Evolutionary conservation across 768 basidiomycete species (phyloP), one percentile per base, ranked within the genome.

Genomic region (Psilocybe subaeruginosa): DNA sequence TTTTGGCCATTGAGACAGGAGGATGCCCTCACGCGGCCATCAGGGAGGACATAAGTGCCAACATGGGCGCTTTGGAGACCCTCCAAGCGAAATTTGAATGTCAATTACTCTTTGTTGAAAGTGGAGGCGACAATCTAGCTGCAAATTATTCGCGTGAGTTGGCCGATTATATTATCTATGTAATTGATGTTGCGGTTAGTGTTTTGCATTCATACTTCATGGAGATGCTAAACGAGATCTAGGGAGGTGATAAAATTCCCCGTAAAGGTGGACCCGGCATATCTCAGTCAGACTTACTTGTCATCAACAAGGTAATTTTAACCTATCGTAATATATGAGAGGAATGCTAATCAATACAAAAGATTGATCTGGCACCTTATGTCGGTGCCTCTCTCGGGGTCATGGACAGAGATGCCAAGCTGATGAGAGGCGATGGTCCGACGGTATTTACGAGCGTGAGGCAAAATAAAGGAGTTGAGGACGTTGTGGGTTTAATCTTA

Each of bases 1-100:
- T 99, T 67, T 85, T 93, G 17, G 96, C 97, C 1, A 98, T 99
- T 63, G 97, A 99, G 77, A 99, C 97, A 0, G 96, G 95, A 16
- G 97, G 97, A 1, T 99, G 97, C 73, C 97, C 97, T 2, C 97
- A 99, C 73, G 97, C 97, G 1, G 97, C 97, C 5, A 99, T 99
- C 66, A 87, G 97, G 61, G 97, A 99, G 75, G 97, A 99, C 70
- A 97, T 99, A 71, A 93, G 91, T 49, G 97, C 97, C 50, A 99
- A 99, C 73, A 86, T 98, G 84, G 93, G 93, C 52, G 97, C 97
- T 4, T 81, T 99, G 51, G 97, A 99, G 73, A 92, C 91, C 8
- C 82, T 99, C 14, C 97, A 98, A 73, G 92, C 91, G 12, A 91
- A 93, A 71, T 99, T 87, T 72, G 85, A 78, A 23, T 96, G 94